Percentiles rank a stretch among this genome's conserved stretches.
Conservation (phyloP, 116 monocot species). For the Dioscorea cayenensis region DNA sequence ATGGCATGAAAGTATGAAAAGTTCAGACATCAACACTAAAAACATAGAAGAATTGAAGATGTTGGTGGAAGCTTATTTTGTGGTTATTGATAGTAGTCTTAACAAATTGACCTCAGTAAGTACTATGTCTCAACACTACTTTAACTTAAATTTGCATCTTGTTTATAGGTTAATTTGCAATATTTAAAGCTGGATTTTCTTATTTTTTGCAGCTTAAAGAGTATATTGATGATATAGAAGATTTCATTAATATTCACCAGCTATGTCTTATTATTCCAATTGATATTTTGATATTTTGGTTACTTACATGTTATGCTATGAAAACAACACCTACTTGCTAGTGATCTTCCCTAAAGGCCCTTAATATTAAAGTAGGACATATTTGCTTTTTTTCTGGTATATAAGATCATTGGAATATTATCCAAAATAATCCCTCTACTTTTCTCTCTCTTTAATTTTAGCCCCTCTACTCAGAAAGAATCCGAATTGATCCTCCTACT, state of each 20-base stretch:
- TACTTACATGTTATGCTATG: neutral
- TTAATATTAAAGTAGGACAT: too few relatives aligned
- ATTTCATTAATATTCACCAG: constrained; percentile 97
- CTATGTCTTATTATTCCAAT: constrained; percentile 17
- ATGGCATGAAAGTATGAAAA: constrained; percentile 71
- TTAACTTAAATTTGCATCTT: too few relatives aligned
- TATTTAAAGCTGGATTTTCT: neutral
- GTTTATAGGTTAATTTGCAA: neutral
- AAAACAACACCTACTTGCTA: too few relatives aligned
- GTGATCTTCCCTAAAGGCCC: too few relatives aligned
- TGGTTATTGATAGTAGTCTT: constrained; percentile 83
- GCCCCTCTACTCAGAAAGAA: too few relatives aligned
- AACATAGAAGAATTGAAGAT: constrained; percentile 87
- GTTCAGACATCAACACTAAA: constrained; percentile 60
- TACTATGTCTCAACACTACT: neutral
- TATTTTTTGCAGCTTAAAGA: constrained; percentile 72
- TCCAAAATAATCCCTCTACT: too few relatives aligned
- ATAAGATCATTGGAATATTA: too few relatives aligned
- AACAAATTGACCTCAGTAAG: constrained; percentile 90
- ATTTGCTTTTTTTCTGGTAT: too few relatives aligned
- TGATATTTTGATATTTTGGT: neutral
- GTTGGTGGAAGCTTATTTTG: constrained; percentile 95
- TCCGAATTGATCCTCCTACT: too few relatives aligned
- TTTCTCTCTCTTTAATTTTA: too few relatives aligned
- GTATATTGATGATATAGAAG: constrained; percentile 96